Evolutionary conservation across 2,329 filamentous ascomycete genomes (phyloP).

Genomic region (Fusarium beomiforme): DNA sequence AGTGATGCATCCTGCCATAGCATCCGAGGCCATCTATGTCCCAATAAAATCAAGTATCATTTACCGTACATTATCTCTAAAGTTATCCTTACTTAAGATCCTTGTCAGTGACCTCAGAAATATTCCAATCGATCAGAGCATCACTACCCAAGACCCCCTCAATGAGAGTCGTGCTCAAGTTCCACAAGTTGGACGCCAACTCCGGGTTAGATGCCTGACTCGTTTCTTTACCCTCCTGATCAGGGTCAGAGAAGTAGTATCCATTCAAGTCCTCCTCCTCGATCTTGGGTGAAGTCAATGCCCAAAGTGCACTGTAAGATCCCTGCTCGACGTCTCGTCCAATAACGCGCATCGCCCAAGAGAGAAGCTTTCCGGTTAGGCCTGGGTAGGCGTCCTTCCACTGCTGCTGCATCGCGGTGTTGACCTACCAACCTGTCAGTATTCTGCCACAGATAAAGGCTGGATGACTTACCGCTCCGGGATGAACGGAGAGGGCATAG

Average conservation of each 20-base stretch:
- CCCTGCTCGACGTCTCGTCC: constrained; percentile 54
- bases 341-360: constrained; percentile 47
- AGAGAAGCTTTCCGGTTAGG: constrained; percentile 51
- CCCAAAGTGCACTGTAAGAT: constrained; percentile 55
- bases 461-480: constrained; percentile 2
- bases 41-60: accelerated
- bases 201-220: constrained; percentile 51
- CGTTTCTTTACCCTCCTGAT: constrained; percentile 50
- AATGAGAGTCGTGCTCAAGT: constrained; percentile 51
- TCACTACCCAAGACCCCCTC: constrained; percentile 53
- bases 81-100: background rate
- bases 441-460: accelerated
- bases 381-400: constrained; percentile 58
- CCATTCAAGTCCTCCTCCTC: constrained; percentile 56
- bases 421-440: constrained; percentile 46
- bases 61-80: too few relatives aligned
- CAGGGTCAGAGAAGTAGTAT: constrained; percentile 54
- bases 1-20: too few relatives aligned
- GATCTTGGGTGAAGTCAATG: constrained; percentile 52
- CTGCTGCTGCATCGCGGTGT: constrained; percentile 56
- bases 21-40: too few relatives aligned
- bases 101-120: background rate
- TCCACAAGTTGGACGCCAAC: constrained; percentile 53
- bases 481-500: constrained; percentile 54
- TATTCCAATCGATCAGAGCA: constrained; percentile 42